A percentile compares a stretch with the other conserved stretches of the same genome.
These are phyloP conservation scores for Colletotrichum zoysiae DNA, from an alignment of 2,329 filamentous ascomycete genomes.

Conservation along the genomic window DNA sequence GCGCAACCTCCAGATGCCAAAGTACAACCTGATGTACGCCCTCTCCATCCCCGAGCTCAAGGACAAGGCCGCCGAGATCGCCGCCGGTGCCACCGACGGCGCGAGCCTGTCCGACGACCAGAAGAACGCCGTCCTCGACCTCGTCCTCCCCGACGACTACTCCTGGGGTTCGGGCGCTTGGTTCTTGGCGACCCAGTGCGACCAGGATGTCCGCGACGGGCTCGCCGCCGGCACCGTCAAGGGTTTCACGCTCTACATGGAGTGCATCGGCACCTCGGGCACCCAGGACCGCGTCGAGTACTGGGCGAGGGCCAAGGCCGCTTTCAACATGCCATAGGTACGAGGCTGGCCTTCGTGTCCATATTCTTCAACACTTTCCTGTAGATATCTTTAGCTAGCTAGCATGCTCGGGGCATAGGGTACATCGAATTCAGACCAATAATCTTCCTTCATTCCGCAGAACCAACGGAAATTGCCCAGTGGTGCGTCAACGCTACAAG, in stretches of 20 bases:
- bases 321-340: conserved; percentile 51
- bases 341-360: conserved; percentile 1
- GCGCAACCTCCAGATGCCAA: conserved; percentile 64
- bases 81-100: conserved; percentile 48
- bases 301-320: conserved; percentile 61
- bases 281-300: conserved; percentile 54
- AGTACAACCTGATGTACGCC: conserved; percentile 63
- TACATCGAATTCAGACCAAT: not conserved
- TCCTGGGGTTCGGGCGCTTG: conserved; percentile 67
- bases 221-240: conserved; percentile 55
- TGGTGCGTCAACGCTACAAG: not conserved
- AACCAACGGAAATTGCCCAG: not conserved
- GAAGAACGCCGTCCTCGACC: conserved; percentile 57
- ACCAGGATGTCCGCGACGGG: conserved; percentile 46
- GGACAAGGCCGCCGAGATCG: conserved; percentile 47
- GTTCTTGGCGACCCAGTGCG: conserved; percentile 63
- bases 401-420: conserved; percentile 17
- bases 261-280: conserved; percentile 57
- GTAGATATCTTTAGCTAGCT: conserved; percentile 5
- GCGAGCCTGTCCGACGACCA: conserved; percentile 46
- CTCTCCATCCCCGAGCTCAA: conserved; percentile 55
- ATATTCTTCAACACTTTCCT: not conserved
- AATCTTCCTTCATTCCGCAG: not conserved
- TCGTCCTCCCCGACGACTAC: conserved; percentile 62
- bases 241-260: conserved; percentile 61